Base-by-base conservation (phyloP, 2,329 filamentous ascomycete genomes). In the Penicillium sp. region DNA sequence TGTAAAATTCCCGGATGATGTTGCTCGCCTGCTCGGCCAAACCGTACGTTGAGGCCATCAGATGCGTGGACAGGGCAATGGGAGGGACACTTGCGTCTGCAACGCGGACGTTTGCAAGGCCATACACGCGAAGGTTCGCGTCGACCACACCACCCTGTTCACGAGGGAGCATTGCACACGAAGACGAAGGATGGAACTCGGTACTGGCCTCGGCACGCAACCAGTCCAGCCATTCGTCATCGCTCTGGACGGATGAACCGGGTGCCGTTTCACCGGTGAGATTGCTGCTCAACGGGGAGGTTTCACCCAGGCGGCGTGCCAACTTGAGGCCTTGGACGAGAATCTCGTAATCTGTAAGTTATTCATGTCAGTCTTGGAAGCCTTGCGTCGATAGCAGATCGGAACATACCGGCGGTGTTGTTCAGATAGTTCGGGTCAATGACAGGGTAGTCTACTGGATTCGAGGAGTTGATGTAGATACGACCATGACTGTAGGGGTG, bases 1-100 rank as follows among this genome's bases (percentile, higher is more conserved):
- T 51, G 11, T 52, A 61, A 36, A 54, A 63, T 5, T 49, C 53
- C 13, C 63, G 61, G 52, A 69, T 67, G 18, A 69, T 61, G 13
- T 46, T 54, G 40, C 60, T 62, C 6, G 66, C 66, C 47, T 60
- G 62, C 44, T 70, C 68, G 3, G 68, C 67, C 10, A 70, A 28
- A 0, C 67, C 68, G 31, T 70, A 70, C 11, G 68, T 70, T 13
- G 66, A 68, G 5, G 61, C 49, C 67, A 70, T 70, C 16, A 70
- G 57, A 54, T 70, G 68, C 1, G 67, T 66, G 0, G 67, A 68
- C 44, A 70, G 55, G 2, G 67, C 45, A 16, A 65, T 64, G 0
- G 64, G 64, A 0, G 61, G 56, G 4, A 67, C 56, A 46, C 63
- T 66, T 8, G 66, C 65, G 5, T 69, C 67, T 0, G 62, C 64